Conservation (phyloP, 768 basidiomycete genomes). For the Xerocomus brunneocitrinus region DNA sequence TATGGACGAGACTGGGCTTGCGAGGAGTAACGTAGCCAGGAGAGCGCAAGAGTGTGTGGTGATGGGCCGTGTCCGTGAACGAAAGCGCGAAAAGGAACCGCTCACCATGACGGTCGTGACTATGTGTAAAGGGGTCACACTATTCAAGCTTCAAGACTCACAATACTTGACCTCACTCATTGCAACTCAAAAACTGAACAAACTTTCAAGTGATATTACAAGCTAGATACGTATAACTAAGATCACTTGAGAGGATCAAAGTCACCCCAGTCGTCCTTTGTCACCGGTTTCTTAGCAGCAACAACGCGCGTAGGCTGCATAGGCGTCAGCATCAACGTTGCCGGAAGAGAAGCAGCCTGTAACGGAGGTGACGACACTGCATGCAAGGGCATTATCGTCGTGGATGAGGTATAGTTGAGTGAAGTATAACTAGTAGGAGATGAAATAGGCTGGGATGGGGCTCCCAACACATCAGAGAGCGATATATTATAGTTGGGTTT, state of each 20-base stretch:
- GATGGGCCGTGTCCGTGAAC: not conserved
- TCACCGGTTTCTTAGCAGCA: constrained; percentile 41
- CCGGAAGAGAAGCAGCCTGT: constrained; percentile 31
- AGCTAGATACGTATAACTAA: constrained; percentile 5
- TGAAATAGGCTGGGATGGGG: constrained; percentile 15
- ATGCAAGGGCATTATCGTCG: constrained; percentile 17
- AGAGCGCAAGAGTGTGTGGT: constrained; percentile 1
- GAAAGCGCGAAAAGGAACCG: not conserved
- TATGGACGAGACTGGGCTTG: constrained; percentile 29
- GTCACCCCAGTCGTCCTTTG: constrained; percentile 73
- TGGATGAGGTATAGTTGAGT: constrained; percentile 16
- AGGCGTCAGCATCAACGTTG: constrained; percentile 57
- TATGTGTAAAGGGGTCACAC: no score
- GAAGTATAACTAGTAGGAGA: constrained; percentile 11
- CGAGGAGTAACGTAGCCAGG: constrained; percentile 16
- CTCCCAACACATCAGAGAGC: constrained; percentile 29
- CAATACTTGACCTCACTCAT: not conserved
- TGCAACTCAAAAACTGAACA: constrained; percentile 24
- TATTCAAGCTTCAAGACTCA: no score
- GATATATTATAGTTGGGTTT: constrained; percentile 62
- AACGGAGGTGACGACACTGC: constrained; percentile 29
- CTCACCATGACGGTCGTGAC: constrained; percentile 9
- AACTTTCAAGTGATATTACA: constrained; percentile 4
- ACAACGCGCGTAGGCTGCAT: constrained; percentile 44
- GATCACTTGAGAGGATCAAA: constrained; percentile 59